Evolutionary conservation across 2,329 filamentous ascomycete genomes (phyloP).

Genomic region (Sporothrix sp.): DNA sequence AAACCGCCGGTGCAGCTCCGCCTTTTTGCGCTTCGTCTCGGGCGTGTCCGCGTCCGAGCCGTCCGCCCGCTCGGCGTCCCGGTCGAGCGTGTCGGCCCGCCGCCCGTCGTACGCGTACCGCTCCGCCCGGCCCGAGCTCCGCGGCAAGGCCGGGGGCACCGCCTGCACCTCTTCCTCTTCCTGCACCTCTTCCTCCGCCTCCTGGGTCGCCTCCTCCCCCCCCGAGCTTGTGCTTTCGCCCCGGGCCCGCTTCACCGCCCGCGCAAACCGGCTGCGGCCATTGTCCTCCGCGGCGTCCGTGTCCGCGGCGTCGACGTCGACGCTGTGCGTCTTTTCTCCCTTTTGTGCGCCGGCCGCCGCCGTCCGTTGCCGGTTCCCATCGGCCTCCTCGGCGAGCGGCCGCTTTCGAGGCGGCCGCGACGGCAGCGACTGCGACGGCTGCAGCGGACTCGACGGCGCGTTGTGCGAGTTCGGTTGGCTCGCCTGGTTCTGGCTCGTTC

Average conservation of each 20-base stretch:
- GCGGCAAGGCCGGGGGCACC: not conserved
- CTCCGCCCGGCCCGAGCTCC: slow-evolving; percentile 9
- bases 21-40: slow-evolving; percentile 38
- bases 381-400: slow-evolving; percentile 38
- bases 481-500: slow-evolving; percentile 28
- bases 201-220: not conserved
- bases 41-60: slow-evolving; percentile 17
- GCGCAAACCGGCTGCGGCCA: slow-evolving; percentile 22
- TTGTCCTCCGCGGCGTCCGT: no score
- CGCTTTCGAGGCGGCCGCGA: slow-evolving; percentile 37
- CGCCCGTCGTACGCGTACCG: slow-evolving; percentile 6
- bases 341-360: no score
- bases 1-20: slow-evolving; percentile 71
- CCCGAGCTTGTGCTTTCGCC: not conserved
- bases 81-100: not conserved
- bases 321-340: no score
- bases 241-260: slow-evolving; percentile 34
- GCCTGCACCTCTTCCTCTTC: not conserved
- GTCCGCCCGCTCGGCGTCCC: slow-evolving; percentile 32
- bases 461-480: slow-evolving; percentile 8
- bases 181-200: not conserved
- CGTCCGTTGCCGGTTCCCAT: slow-evolving; percentile 29
- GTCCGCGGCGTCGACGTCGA: no score
- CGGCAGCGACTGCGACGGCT: slow-evolving; percentile 22
- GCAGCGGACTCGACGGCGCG: slow-evolving; percentile 16